Evolutionary conservation across 352 stramenopile species (phyloP), one percentile per base, ranked within the genome.

Genomic region (Phytophthora tentaculata): DNA sequence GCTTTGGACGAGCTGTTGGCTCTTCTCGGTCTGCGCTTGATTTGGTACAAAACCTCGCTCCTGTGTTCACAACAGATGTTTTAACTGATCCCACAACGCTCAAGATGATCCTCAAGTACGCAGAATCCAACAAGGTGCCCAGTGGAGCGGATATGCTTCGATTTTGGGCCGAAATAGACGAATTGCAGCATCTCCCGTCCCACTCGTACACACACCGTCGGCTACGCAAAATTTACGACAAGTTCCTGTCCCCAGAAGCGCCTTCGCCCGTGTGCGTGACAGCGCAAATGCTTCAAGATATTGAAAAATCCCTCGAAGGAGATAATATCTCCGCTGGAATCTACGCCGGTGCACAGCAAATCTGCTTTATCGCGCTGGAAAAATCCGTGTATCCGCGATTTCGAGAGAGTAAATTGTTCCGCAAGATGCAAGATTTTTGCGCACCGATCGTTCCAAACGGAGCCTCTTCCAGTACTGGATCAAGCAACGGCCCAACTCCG

Each of bases 221-320:
- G 10, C 76, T 95, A 13, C 86, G 74, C 35, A 92, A 95, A 56
- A 93, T 95, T 68, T 95, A 95, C 73, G 83, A 95, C 76, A 95
- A 95, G 66, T 95, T 95, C 48, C 55, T 95, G 8, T 92, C 84
- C 0, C 83, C 83, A 0, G 80, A 91, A 8, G 86, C 86, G 5
- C 74, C 68, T 14, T 91, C 82, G 10, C 86, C 86, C 3, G 85
- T 95, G 57, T 95, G 86, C 41, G 85, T 95, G 3, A 92, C 84
- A 0, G 70, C 64, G 6, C 71, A 76, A 14, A 93, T 95, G 84
- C 77, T 91, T 16, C 51, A 61, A 5, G 84, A 89, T 1, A 92
- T 95, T n/a, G 74, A 92, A 55, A 64, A 76, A 2, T 71, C 79
- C 26, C 69, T 91, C 3, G 80, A 91, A 53, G 64, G 66, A 28